A percentile compares a stretch with the other conserved stretches of the same genome.
Evolutionary conservation across 2,329 filamentous ascomycete species (phyloP).

Genomic region (Trichoderma citrinoviride): DNA sequence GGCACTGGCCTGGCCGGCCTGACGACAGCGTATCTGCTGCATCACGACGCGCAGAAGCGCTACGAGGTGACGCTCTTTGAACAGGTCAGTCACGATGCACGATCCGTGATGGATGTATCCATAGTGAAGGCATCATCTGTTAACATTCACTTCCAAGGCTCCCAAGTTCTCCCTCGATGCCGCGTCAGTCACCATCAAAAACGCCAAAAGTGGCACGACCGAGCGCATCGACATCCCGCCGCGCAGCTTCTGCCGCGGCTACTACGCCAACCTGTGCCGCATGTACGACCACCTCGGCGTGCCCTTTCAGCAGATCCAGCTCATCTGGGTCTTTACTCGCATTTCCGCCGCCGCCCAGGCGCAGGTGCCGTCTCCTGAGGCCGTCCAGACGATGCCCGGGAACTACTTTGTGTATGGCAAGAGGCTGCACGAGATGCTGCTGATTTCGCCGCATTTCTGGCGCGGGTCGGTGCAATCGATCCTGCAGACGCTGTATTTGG

Average conservation of each 20-base stretch:
- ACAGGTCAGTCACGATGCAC: conserved; percentile 34
- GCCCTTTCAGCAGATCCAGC: conserved; percentile 47
- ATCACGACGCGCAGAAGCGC: conserved; percentile 32
- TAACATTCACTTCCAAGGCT: conserved; percentile 28
- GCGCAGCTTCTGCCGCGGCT: conserved; percentile 41
- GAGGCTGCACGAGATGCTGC: conserved; percentile 49
- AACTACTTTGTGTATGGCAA: conserved; percentile 54
- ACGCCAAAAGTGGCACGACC: conserved; percentile 30
- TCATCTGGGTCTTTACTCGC: conserved; percentile 52
- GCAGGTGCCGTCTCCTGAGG: background rate
- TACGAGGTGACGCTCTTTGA: conserved; percentile 40
- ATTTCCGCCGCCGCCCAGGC: conserved; percentile 10
- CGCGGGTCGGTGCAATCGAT: conserved; percentile 40
- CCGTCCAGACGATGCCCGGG: conserved; percentile 28
- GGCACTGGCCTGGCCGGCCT: conserved; percentile 41
- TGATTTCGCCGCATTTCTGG: conserved; percentile 35
- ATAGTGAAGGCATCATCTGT: background rate
- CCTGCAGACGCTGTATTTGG: conserved; percentile 43
- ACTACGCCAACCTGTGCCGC: conserved; percentile 53
- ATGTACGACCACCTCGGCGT: conserved; percentile 57
- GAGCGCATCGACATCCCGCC: conserved; percentile 42
- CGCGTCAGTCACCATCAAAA: conserved; percentile 38
- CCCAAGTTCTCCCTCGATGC: conserved; percentile 38
- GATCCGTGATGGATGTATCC: background rate
- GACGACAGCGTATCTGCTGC: conserved; percentile 37